phyloP scores from a whole-genome alignment of 768 basidiomycete genomes.

The Tephrocybe rancida region DNA sequence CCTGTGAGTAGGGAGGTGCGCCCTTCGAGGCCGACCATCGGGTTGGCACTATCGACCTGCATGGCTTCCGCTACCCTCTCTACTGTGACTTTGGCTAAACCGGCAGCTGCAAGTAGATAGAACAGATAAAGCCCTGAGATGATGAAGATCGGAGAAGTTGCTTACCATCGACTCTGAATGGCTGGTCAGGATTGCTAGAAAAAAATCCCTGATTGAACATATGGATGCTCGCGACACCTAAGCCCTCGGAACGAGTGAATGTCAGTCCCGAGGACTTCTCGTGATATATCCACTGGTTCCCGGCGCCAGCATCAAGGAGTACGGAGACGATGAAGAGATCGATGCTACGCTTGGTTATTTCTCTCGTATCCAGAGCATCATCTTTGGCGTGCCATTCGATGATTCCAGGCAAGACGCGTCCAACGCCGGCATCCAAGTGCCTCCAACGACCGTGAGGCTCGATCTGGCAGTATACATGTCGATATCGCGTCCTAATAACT shows the following conservation, averaged over 20 bases:
- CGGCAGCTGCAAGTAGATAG: constrained; percentile 53
- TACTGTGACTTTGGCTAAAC: constrained; percentile 63
- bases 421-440: constrained; percentile 73
- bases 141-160: constrained; percentile 1
- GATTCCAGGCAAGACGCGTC: constrained; percentile 66
- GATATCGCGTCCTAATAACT: not conserved
- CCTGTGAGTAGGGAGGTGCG: constrained; percentile 76
- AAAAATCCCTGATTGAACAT: constrained; percentile 90
- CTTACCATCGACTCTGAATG: constrained; percentile 81
- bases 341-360: constrained; percentile 74
- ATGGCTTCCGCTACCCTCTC: constrained; percentile 66
- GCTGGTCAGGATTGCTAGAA: constrained; percentile 62
- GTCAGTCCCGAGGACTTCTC: constrained; percentile 56
- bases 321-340: constrained; percentile 93
- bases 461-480: constrained; percentile 51
- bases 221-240: constrained; percentile 87
- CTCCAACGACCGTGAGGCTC: constrained; percentile 90
- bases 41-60: constrained; percentile 79
- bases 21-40: constrained; percentile 90
- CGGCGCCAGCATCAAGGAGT: constrained; percentile 93
- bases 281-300: constrained; percentile 75
- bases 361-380: constrained; percentile 47
- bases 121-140: not conserved
- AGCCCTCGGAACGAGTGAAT: constrained; percentile 75
- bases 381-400: constrained; percentile 51